Conservation (phyloP, 73 alveolate species). For the Diophrys appendiculata region DNA sequence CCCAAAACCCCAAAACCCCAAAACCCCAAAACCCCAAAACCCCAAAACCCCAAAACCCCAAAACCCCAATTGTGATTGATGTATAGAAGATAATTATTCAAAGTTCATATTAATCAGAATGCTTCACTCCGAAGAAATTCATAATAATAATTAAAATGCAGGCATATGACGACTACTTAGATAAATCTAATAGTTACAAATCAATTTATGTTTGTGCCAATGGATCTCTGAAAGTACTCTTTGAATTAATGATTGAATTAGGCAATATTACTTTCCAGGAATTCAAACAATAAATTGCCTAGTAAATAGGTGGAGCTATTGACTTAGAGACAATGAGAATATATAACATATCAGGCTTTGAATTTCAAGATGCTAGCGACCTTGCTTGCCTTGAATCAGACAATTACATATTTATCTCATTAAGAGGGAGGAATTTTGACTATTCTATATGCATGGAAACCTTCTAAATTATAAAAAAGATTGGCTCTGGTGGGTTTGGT, state of each 20-base stretch:
- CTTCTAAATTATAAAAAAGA: slow-evolving; percentile 13
- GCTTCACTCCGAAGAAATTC: too few species aligned
- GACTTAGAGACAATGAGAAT: background rate
- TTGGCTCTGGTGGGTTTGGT: slow-evolving; percentile 51
- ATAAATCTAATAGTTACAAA: background rate
- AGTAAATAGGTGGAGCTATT: background rate
- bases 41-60: too few species aligned
- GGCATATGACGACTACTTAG: background rate
- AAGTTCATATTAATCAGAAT: too few species aligned
- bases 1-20: too few species aligned
- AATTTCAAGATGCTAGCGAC: background rate
- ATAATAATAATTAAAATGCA: too few species aligned
- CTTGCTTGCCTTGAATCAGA: background rate
- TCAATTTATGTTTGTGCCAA: background rate
- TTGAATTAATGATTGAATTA: background rate
- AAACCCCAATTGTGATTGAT: too few species aligned
- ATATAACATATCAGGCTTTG: background rate
- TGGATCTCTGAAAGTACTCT: background rate
- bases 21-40: too few species aligned
- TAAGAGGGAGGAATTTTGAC: slow-evolving; percentile 19
- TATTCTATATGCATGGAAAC: slow-evolving; percentile 39
- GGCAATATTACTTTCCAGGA: background rate
- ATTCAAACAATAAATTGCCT: background rate
- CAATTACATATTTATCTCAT: background rate
- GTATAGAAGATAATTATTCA: too few species aligned